phyloP scores from a whole-genome alignment of 2,329 filamentous ascomycete genomes.

The Blastomyces gilchristii region DNA sequence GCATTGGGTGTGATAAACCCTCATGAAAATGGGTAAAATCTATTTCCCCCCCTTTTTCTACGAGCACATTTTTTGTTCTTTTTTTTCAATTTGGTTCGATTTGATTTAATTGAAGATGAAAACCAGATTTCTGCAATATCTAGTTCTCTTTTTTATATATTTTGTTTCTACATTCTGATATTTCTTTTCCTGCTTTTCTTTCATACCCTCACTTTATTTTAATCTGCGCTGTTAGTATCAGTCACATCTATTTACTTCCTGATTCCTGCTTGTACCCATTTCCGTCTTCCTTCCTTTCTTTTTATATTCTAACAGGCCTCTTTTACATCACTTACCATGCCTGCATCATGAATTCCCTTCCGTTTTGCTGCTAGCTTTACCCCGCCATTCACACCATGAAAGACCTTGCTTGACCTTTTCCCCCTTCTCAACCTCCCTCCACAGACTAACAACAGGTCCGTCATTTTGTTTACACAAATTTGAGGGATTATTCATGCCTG shows the following conservation, averaged over 20 bases:
- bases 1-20: slow-evolving; percentile 27
- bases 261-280: background rate
- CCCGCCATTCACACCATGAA: background rate
- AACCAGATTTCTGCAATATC: background rate
- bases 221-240: background rate
- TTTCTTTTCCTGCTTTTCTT: background rate
- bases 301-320: background rate
- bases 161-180: background rate
- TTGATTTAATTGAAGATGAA: no score
- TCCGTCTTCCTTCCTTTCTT: background rate
- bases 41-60: slow-evolving; percentile 11
- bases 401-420: no score
- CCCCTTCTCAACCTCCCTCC: no score
- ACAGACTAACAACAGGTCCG: no score
- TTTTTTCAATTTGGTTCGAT: background rate
- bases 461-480: no score
- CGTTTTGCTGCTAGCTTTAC: no score
- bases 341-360: background rate
- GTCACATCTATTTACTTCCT: background rate
- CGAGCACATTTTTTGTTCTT: background rate
- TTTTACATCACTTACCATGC: background rate
- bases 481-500: no score
- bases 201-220: background rate
- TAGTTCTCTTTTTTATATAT: background rate
- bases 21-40: slow-evolving; percentile 8